Conservation (phyloP, 352 stramenopile species). For the Pythium insidiosum region DNA sequence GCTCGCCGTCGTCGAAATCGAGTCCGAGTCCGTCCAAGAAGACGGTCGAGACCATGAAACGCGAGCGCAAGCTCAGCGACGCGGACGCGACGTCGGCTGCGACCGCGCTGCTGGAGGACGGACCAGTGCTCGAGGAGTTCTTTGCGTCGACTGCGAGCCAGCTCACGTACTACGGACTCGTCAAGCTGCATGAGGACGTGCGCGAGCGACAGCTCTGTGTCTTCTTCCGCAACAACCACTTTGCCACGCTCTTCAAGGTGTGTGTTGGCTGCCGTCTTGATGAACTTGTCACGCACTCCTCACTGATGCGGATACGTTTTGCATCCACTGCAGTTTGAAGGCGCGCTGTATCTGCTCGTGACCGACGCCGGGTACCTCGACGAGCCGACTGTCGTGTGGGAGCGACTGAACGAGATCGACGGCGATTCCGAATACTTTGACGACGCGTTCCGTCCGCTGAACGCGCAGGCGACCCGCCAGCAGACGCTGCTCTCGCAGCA, state of each 20-base stretch:
- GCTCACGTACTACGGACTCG: conserved; percentile 92
- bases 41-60: conserved; percentile 67
- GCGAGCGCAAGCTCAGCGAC: conserved; percentile 68
- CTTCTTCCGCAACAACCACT: conserved; percentile 99
- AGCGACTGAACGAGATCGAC: conserved; percentile 90
- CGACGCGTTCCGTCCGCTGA: conserved; percentile 51
- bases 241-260: conserved; percentile 94
- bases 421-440: conserved; percentile 77
- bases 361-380: conserved; percentile 96
- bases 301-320: not conserved
- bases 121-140: conserved; percentile 84
- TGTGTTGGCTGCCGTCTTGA: not conserved
- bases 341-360: conserved; percentile 92
- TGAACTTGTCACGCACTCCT: not conserved
- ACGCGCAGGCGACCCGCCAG: conserved; percentile 57
- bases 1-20: conserved; percentile 13
- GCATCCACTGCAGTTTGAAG: conserved; percentile 81
- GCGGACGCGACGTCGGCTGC: conserved; percentile 49
- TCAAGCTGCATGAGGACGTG: conserved; percentile 89
- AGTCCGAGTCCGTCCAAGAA: conserved; percentile 52
- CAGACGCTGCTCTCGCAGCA: conserved; percentile 58
- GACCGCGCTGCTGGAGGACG: conserved; percentile 62
- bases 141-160: conserved; percentile 88
- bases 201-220: conserved; percentile 88
- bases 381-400: conserved; percentile 91